Base-by-base conservation (phyloP, 306 rosid species). In the Purshia tridentata region DNA sequence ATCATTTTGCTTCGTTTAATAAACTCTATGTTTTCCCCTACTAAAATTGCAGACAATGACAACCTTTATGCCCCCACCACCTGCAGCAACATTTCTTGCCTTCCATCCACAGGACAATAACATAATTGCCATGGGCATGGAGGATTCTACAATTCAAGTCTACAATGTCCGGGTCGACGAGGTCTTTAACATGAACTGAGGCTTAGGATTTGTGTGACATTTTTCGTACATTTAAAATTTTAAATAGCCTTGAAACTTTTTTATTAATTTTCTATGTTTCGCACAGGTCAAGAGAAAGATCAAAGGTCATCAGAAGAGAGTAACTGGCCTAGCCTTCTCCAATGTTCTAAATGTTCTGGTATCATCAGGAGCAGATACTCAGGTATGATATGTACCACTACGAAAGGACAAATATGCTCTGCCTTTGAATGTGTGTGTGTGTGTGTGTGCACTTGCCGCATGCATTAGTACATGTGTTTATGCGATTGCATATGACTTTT, bases 261-360 rank as follows among this genome's bases (percentile, higher is more conserved):
- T 22, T 2, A 20, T 11, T 35, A 29, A 29, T 41, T 20, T 22
- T 8, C 20, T 18, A 11, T 35, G 50, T 50, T 57, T 52, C 60
- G 37, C 61, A 54, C 74, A 85, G 89, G 50, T 76, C 62, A 13
- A 5, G 56, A 53, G 9, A 65, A 70, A 37, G 74, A 78, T 85
- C 15, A 41, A 18, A 41, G 83, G 83, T 14, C 83, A 82, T 65
- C 44, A 68, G 35, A 22, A 40, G 44, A 73, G 79, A 80, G 69
- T 85, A 13, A 76, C 83, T 22, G 72, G 82, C 23, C 78, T 85
- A 61, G 83, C 84, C 15, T 82, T 85, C 75, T 82, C 86, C 68
- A 35, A 1, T 9, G 23, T 45, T 35, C 52, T 65, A 7, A 58
- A 77, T 9, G 41, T 80, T 16, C 89, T 85, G 55, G 79, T 85